phyloP scores from a whole-genome alignment of 805 yeast species.

The Wickerhamiella cacticola region DNA sequence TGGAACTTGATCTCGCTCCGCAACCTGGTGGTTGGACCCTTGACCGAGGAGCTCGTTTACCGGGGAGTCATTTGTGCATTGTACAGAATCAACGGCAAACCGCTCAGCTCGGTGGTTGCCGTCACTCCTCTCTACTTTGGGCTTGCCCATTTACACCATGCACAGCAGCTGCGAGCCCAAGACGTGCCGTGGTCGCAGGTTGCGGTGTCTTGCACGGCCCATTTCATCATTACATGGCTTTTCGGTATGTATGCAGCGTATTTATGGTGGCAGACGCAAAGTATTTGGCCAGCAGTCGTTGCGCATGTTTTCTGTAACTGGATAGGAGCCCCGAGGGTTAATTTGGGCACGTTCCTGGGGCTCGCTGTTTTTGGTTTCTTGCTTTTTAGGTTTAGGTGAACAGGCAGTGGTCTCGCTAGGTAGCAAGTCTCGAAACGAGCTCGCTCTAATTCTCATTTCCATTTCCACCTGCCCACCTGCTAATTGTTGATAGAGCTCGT shows the following conservation, averaged over 20 bases:
- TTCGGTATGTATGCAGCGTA: slow-evolving; percentile 60
- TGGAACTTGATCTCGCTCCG: slow-evolving; percentile 33
- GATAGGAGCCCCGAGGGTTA: slow-evolving; percentile 63
- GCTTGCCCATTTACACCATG: slow-evolving; percentile 71
- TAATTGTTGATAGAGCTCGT: no score
- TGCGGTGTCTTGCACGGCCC: slow-evolving; percentile 35
- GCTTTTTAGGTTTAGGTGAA: no score
- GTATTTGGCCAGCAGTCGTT: slow-evolving; percentile 43
- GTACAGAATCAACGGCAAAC: slow-evolving; percentile 21
- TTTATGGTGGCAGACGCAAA: slow-evolving; percentile 40
- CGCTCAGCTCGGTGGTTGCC: slow-evolving; percentile 24
- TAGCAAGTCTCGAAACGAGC: no score
- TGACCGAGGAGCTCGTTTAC: slow-evolving; percentile 66
- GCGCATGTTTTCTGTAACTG: slow-evolving; percentile 60
- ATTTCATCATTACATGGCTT: slow-evolving; percentile 50
- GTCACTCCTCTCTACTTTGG: slow-evolving; percentile 59
- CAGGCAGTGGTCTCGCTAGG: no score
- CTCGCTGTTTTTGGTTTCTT: no score
- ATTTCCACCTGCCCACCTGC: no score
- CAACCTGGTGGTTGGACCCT: slow-evolving; percentile 56
- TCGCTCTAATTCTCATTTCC: no score
- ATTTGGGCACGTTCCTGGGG: no score
- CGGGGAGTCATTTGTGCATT: slow-evolving; percentile 36
- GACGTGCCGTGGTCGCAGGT: slow-evolving; percentile 28
- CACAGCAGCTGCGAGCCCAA: slow-evolving; percentile 34